These are phyloP conservation scores for Quercus robur DNA, from an alignment of 306 rosid genomes.

Conservation along the genomic window DNA sequence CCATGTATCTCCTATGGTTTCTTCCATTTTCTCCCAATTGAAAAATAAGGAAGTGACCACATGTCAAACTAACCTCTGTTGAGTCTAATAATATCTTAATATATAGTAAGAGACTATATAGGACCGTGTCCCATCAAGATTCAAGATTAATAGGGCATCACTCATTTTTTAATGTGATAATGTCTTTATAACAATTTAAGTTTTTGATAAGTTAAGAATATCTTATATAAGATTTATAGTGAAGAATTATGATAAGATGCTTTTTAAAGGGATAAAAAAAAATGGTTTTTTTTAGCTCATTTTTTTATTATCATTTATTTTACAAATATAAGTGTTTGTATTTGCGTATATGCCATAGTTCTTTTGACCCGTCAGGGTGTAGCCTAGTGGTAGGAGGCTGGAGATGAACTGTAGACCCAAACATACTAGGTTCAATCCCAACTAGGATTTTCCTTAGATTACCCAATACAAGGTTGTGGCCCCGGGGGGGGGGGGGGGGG, in stretches of 20 bases:
- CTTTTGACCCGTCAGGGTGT: too few species aligned
- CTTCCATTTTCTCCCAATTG: not conserved
- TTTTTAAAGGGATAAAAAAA: not conserved
- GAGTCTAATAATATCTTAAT: too few species aligned
- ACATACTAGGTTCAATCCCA: too few species aligned
- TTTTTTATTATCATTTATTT: not conserved
- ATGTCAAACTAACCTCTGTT: not conserved
- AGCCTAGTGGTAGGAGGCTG: too few species aligned
- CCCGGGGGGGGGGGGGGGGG: too few species aligned
- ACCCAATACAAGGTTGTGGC: too few species aligned
- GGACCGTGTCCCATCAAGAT: not conserved
- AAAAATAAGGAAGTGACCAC: not conserved
- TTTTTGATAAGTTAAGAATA: not conserved
- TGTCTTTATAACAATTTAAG: not conserved
- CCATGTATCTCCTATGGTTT: not conserved
- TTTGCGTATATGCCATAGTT: too few species aligned
- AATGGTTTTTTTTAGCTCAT: not conserved
- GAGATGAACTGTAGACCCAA: too few species aligned
- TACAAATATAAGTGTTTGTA: too few species aligned
- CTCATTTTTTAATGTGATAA: not conserved
- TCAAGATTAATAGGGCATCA: not conserved
- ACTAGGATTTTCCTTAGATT: too few species aligned
- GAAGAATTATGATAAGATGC: not conserved
- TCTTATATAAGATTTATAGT: not conserved
- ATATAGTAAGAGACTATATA: too few species aligned